Percentiles rank a stretch among this genome's conserved stretches.
Conservation (phyloP, 2,329 filamentous ascomycete genomes). For the Apiospora sp. region DNA sequence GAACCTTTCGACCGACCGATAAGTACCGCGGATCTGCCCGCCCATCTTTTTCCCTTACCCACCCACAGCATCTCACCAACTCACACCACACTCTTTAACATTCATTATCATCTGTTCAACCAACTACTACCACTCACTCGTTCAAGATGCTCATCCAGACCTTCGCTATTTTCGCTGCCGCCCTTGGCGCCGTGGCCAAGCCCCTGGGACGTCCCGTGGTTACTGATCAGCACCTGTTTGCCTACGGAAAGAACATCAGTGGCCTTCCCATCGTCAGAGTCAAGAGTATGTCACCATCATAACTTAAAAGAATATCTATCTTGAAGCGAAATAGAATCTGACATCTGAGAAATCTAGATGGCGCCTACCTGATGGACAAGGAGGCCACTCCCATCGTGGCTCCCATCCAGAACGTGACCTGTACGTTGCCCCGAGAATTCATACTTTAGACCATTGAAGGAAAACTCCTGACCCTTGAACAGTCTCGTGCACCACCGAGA, state of each 20-base stretch:
- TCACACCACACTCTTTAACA: background rate
- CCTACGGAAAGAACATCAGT: constrained; percentile 5
- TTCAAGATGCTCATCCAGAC: constrained; percentile 10
- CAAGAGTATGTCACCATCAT: background rate
- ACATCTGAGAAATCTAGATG: background rate
- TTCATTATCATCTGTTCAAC: background rate
- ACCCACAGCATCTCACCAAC: background rate
- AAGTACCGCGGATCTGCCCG: background rate
- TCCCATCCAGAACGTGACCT: background rate
- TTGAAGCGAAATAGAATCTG: too few species aligned
- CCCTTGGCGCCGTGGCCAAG: background rate
- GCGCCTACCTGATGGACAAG: background rate
- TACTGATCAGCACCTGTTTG: background rate
- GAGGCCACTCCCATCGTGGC: too few species aligned
- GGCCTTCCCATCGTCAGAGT: background rate
- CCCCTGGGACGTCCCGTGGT: background rate
- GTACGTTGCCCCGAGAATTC: background rate
- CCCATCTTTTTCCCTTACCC: background rate
- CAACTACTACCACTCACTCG: background rate
- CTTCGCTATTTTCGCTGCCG: background rate
- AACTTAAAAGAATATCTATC: too few species aligned
- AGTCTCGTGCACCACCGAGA: background rate
- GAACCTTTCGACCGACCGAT: background rate
- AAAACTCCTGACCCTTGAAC: too few species aligned
- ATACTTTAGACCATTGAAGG: background rate